Evolutionary conservation across 306 rosid genomes (phyloP).

Genomic region (Casuarina cunninghamiana): DNA sequence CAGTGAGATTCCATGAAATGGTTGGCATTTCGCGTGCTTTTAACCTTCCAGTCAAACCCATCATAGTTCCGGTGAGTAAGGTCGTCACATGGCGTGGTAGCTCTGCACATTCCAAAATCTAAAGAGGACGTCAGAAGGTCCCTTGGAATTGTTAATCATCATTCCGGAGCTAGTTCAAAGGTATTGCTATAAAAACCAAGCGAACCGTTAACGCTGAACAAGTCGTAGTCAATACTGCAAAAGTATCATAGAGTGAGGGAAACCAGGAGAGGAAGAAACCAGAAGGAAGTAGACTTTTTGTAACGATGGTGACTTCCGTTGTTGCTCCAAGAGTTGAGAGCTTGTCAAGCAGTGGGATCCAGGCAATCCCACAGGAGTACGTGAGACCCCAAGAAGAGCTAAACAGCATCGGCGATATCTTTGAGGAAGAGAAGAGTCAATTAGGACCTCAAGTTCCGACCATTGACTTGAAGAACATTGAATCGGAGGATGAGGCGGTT

Average conservation of each 20-base stretch:
- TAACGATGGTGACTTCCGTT: constrained; percentile 35
- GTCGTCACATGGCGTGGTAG: background rate
- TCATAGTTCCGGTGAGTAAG: background rate
- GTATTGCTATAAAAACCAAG: background rate
- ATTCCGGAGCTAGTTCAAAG: background rate
- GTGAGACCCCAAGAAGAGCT: constrained; percentile 76
- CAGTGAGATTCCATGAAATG: background rate
- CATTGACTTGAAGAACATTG: constrained; percentile 60
- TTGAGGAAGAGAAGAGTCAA: constrained; percentile 58
- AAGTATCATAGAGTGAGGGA: background rate
- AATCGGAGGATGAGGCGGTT: constrained; percentile 41
- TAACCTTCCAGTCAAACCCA: background rate
- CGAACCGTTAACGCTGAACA: background rate
- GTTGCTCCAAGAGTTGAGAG: constrained; percentile 61
- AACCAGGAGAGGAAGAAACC: background rate
- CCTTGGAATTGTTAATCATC: no score
- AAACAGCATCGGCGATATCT: constrained; percentile 51
- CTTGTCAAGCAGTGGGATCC: constrained; percentile 60
- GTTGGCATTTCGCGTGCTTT: background rate
- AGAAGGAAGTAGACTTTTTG: background rate
- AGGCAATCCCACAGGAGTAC: constrained; percentile 66
- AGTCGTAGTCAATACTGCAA: background rate
- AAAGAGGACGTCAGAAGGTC: no score
- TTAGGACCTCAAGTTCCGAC: constrained; percentile 72
- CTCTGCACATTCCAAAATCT: background rate